Percentiles rank a stretch among this genome's conserved stretches.
Conservation (phyloP, 192 early-diverging fungal genomes). For the Powellomyces hirtus region DNA sequence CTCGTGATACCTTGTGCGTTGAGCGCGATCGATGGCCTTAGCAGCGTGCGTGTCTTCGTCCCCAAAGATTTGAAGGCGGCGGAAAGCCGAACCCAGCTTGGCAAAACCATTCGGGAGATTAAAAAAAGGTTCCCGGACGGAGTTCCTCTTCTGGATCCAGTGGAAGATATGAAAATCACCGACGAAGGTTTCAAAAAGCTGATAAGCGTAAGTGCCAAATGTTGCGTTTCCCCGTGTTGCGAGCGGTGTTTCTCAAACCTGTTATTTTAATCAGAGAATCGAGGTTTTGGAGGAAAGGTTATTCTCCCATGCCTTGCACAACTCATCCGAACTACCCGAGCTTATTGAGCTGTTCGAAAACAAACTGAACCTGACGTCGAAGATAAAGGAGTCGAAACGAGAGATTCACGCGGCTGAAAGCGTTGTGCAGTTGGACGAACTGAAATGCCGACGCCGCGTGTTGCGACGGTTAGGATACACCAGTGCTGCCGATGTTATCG, state of each 20-base stretch:
- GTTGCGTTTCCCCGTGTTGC: too few species aligned
- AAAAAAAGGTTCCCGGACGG: conserved; percentile 68
- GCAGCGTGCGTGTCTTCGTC: conserved; percentile 70
- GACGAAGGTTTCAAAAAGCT: conserved; percentile 76
- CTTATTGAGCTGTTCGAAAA: conserved; percentile 62
- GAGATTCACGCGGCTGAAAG: conserved; percentile 74
- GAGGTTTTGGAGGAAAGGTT: conserved; percentile 69
- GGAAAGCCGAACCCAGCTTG: conserved; percentile 56
- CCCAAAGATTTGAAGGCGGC: conserved; percentile 65
- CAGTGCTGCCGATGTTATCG: conserved; percentile 78
- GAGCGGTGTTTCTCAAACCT: too few species aligned
- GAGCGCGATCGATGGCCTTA: conserved; percentile 69
- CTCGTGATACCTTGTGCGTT: conserved; percentile 78
- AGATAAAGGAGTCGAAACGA: conserved; percentile 69
- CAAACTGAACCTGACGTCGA: conserved; percentile 59
- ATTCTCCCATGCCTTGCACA: conserved; percentile 57
- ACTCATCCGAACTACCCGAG: conserved; percentile 49
- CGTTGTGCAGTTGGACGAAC: conserved; percentile 89
- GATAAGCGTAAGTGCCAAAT: conserved; percentile 43
- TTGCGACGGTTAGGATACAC: conserved; percentile 89
- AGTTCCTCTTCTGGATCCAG: conserved; percentile 84
- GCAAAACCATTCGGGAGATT: conserved; percentile 69
- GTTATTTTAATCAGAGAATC: conserved; percentile 55
- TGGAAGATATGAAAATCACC: conserved; percentile 83
- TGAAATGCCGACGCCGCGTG: conserved; percentile 86